Evolutionary conservation across 140 eudicot species (phyloP).

Genomic region (Cichorium intybus): DNA sequence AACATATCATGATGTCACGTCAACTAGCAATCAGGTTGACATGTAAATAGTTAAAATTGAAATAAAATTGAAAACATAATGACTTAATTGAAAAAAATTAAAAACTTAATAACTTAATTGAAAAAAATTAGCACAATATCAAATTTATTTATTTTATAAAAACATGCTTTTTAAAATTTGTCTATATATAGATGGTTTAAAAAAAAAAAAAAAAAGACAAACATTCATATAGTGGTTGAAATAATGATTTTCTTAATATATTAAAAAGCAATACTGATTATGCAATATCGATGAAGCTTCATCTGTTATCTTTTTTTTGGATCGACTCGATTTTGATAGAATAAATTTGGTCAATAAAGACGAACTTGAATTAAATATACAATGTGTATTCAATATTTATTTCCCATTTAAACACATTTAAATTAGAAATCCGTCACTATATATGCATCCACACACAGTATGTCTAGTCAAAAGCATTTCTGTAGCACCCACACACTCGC

Average conservation of each 20-base stretch:
- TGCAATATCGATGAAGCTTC: neutral
- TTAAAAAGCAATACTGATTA: neutral
- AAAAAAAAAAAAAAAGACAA: neutral
- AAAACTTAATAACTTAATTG: too few relatives aligned
- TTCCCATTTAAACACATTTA: neutral
- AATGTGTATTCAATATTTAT: neutral
- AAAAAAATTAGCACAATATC: too few relatives aligned
- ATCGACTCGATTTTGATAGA: neutral
- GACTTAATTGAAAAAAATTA: too few relatives aligned
- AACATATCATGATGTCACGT: too few relatives aligned
- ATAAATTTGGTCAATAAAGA: constrained; percentile 9
- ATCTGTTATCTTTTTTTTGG: neutral
- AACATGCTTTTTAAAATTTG: too few relatives aligned
- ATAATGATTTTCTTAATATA: neutral
- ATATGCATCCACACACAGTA: neutral
- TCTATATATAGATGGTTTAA: neutral
- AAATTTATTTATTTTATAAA: too few relatives aligned
- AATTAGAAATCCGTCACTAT: neutral
- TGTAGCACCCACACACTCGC: neutral
- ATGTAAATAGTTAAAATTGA: too few relatives aligned
- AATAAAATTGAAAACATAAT: too few relatives aligned
- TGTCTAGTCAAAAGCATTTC: constrained; percentile 4
- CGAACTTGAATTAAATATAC: neutral
- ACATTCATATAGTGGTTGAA: neutral
- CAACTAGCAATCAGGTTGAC: too few relatives aligned